These are phyloP conservation scores for Naganishia cerealis DNA, from an alignment of 1,284 basidiomycete species.

Conservation along the genomic window DNA sequence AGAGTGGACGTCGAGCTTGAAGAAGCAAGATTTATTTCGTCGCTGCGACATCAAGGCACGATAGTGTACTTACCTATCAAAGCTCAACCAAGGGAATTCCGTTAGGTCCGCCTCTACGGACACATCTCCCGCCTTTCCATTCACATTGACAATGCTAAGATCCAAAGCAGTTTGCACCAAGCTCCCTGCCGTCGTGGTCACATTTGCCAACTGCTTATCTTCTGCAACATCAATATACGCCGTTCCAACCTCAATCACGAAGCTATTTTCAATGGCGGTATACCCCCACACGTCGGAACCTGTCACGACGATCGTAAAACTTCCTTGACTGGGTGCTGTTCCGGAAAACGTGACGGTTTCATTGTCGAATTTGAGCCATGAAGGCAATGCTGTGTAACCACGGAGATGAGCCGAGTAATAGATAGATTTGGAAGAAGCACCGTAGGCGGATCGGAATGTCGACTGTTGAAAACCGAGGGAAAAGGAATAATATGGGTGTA, in stretches of 20 bases:
- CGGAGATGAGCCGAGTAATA: slow-evolving; percentile 55
- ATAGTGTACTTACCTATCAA: slow-evolving; percentile 48
- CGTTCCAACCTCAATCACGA: slow-evolving; percentile 51
- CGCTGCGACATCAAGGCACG: slow-evolving; percentile 40
- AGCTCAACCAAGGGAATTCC: slow-evolving; percentile 53
- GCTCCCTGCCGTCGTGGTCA: slow-evolving; percentile 41
- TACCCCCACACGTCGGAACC: slow-evolving; percentile 54
- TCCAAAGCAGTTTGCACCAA: slow-evolving; percentile 43
- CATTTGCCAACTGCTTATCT: slow-evolving; percentile 27
- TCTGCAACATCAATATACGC: slow-evolving; percentile 39
- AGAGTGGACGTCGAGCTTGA: slow-evolving; percentile 42
- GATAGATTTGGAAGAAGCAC: slow-evolving; percentile 43
- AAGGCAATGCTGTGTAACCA: slow-evolving; percentile 54
- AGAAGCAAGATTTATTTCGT: slow-evolving; percentile 37
- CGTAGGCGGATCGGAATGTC: slow-evolving; percentile 52
- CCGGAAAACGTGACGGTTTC: slow-evolving; percentile 59
- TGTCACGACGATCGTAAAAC: slow-evolving; percentile 49
- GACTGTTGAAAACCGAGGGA: slow-evolving; percentile 58
- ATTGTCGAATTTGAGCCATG: slow-evolving; percentile 59
- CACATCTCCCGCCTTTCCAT: slow-evolving; percentile 37
- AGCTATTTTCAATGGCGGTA: slow-evolving; percentile 51
- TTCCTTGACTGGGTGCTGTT: slow-evolving; percentile 54
- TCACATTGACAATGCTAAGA: slow-evolving; percentile 41
- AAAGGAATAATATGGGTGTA: slow-evolving; percentile 58
- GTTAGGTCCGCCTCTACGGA: slow-evolving; percentile 40